Base-by-base conservation (phyloP, 2,329 filamentous ascomycete genomes). In the Dichotomopilus funicola region DNA sequence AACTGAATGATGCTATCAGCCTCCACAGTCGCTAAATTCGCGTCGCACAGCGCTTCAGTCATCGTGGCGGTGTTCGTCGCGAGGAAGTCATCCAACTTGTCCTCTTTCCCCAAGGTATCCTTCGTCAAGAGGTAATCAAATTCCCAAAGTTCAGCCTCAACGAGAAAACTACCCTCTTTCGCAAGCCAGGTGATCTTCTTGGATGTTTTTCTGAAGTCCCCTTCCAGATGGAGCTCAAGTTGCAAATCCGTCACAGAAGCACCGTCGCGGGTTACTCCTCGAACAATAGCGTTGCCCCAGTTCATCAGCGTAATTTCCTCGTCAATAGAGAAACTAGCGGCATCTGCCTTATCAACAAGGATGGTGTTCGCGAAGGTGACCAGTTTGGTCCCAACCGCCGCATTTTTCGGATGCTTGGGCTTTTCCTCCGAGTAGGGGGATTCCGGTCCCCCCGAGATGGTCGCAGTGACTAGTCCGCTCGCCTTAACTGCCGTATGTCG, bases 111-210 rank as follows among this genome's bases (percentile, higher is more conserved):
- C 34, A 96, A 79, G 69, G 91, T 91, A 70, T 97, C 92, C 79
- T 96, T 96, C 55, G 87, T 94, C 68, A 96, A 86, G 45, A 97
- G 79, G 73, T 95, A 91, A 72, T 95, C 91, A 69, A 96, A 97
- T 63, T 96, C 90, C 72, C 91, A 91, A 11, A 95, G 79, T 71
- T 95, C 88, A 12, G 92, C 85, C 6, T 85, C 83, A 10, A 95
- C 78, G 0, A 95, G 79, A 56, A 88, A 80, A 73, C 91, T 87
- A 42, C 80, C 81, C 61, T 88, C 82, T 0, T 79, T 81, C 2
- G 89, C 86, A 49, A 96, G 75, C 91, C 91, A 96, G 1, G 91
- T 96, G 40, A 97, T 83, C 78, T 96, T 96, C 82, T 96, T 96
- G 66, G 89, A 85, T 0, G 91, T 96, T 68, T 89, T 87, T 77